Base-by-base conservation (phyloP, 768 basidiomycete genomes). In the Macrolepiota fuliginosa region DNA sequence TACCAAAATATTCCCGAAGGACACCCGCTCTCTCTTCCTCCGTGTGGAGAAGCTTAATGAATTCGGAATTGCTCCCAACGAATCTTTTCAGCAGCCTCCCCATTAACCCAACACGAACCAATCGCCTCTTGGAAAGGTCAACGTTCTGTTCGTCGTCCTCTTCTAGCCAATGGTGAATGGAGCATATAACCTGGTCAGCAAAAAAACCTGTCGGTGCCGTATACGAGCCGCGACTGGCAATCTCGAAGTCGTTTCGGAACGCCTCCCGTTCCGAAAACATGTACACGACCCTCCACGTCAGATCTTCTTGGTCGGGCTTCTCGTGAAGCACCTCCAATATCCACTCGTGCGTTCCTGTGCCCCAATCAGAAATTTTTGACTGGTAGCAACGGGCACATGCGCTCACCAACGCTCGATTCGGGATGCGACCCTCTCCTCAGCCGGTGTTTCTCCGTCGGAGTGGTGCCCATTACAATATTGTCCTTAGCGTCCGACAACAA, bases 401-500 rank as follows among this genome's bases (percentile, higher is more conserved):
- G 15, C 50, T 29, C 39, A 61, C 63, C 55, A 29, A 64, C 46
- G 22, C 60, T 62, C 3, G 59, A 61, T 13, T 56, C 52, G 19
- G 50, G 49, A 36, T 61, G 59, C 13, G 13, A 29, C 11, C 50
- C 39, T 37, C 45, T 50, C 52, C 37, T 64, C 11, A 61, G n/a
- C 35, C 58, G 35, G 32, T 57, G 52, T 36, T 56, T 61, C 46
- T 64, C 55, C 17, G 54, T 61, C 13, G 55, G 22, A 22, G 59
- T 58, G 15, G 45, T 53, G 11, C 60, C 63, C 32, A 50, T 46
- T 17, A 58, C 61, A 5, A 62, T 46, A 22, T 52, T 64, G 35
- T 61, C 54, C 11, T 54, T 49, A 12, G 56, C 49, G 19, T 58
- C 60, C 10, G 63, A 49, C n/a, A 64, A n/a, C 35, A 62, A 37